Conservation (phyloP, 208 protist genomes). For the Ichthyophonus hoferi region DNA sequence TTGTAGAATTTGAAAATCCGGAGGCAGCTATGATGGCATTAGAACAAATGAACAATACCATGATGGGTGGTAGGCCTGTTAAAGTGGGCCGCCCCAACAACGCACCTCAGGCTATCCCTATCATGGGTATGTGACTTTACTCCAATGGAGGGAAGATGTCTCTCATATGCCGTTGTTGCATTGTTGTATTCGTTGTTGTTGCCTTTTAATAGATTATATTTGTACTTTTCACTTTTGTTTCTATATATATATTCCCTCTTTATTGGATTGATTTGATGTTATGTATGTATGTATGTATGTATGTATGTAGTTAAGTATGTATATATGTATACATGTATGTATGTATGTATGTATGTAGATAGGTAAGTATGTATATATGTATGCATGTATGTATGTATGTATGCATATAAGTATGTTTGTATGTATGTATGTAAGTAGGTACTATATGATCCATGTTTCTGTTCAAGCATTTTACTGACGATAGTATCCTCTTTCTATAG, state of each 20-base stretch:
- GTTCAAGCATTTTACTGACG: not conserved
- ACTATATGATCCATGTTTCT: not conserved
- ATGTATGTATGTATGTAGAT: not conserved
- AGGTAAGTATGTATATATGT: no score
- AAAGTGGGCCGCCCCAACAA: constrained; percentile 22
- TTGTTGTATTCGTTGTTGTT: no score
- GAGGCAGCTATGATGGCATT: constrained; percentile 19
- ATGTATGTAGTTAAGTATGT: no score
- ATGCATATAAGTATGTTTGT: no score
- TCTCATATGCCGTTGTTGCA: no score
- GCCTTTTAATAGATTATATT: no score
- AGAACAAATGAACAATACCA: constrained; percentile 8
- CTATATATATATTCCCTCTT: no score
- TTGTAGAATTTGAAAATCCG: constrained; percentile 23
- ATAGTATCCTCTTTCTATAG: not conserved
- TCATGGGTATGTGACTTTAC: constrained; percentile 8
- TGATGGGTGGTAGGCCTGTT: not conserved
- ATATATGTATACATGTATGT: not conserved
- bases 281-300: no score
- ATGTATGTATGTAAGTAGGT: not conserved
- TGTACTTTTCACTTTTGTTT: no score
- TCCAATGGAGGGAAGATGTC: no score
- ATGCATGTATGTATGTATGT: no score
- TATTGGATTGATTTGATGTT: no score
- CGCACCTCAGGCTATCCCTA: constrained; percentile 15